Evolutionary conservation across 768 basidiomycete genomes (phyloP), one percentile per base, ranked within the genome.

Genomic region (Naematelia aurantialba): DNA sequence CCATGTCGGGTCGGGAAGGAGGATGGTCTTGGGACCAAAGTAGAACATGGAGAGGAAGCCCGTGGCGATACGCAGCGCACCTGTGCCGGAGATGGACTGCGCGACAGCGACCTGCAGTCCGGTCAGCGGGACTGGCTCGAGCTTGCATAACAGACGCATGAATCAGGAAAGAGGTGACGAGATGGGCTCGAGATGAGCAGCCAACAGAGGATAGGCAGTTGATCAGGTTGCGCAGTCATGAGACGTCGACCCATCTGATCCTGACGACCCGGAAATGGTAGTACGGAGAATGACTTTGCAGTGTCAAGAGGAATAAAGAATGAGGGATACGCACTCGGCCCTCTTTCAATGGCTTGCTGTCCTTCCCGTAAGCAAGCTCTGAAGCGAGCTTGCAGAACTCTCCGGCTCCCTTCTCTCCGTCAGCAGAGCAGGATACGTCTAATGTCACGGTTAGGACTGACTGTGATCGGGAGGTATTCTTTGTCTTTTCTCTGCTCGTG

Each of bases 81-180:
- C 96, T 11, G 96, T 99, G 5, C 96, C 96, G 27, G 94, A 98
- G 78, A 99, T 93, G 56, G 93, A 87, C 78, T 99, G 96, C 5
- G 91, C 87, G 34, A 88, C 82, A 22, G 89, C 84, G 72, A 93
- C 81, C 89, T 93, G 68, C 56, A 50, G 26, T 11, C 46, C 3
- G 13, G 25, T 1, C 39, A 19, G 27, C 24, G 14, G n/a, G n/a
- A n/a, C n/a, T n/a, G n/a, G n/a, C n/a, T n/a, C n/a, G n/a, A n/a
- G n/a, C n/a, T n/a, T n/a, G n/a, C n/a, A n/a, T n/a, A n/a, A n/a
- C n/a, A n/a, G n/a, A n/a, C n/a, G n/a, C n/a, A n/a, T n/a, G n/a
- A n/a, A n/a, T n/a, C n/a, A n/a, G n/a, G n/a, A n/a, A n/a, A n/a
- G n/a, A n/a, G n/a, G n/a, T n/a, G n/a, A n/a, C n/a, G n/a, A n/a